Evolutionary conservation across 345 rosid species (phyloP), one percentile per base, ranked within the genome.

Genomic region (Cardamine chenopodiifolia): DNA sequence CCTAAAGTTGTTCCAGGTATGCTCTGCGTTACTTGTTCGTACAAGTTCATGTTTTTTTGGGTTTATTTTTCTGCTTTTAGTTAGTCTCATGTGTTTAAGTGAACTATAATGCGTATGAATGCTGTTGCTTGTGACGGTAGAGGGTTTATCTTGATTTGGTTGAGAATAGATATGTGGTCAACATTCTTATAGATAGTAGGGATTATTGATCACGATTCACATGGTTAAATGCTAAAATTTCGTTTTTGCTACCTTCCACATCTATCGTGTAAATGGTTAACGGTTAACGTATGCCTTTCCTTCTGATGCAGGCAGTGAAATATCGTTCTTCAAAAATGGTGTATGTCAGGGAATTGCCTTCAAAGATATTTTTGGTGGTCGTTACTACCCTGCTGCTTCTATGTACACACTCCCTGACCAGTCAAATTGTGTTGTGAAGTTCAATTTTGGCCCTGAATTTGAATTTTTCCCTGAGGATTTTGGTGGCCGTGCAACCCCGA

Each of bases 311-410:
- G 99, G 96, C 25, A 92, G 99, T 76, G 99, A 95, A 85, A 90
- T 95, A 82, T 86, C 92, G 37, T 92, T 95, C 86, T 95, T 89
- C 83, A 92, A 83, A 72, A 90, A 95, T 76, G 99, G 97, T 66
- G 80, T 78, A 50, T 84, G 92, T 73, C 97, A 92, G 82, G 99
- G 97, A 53, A 85, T 89, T 79, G 99, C 99, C 56, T 95, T 85
- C 85, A 88, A 80, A 78, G 93, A 95, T 78, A 72, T 92, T 67
- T 74, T 61, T 64, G 97, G 97, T 19, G 97, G 97, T 56, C 91
- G 87, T 76, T 92, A 95, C 78, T 90, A 85, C 81, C 97, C 99
- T 44, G 97, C 99, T 82, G 99, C 99, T 68, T 95, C 99, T 26
- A 90, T 92, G 97, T 95, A 95, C 76, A 92, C 97, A 59, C 97